A percentile compares a stretch with the other conserved stretches of the same genome.
Evolutionary conservation across 768 basidiomycete species (phyloP).

Genomic region (Rossbeevera mucosa): DNA sequence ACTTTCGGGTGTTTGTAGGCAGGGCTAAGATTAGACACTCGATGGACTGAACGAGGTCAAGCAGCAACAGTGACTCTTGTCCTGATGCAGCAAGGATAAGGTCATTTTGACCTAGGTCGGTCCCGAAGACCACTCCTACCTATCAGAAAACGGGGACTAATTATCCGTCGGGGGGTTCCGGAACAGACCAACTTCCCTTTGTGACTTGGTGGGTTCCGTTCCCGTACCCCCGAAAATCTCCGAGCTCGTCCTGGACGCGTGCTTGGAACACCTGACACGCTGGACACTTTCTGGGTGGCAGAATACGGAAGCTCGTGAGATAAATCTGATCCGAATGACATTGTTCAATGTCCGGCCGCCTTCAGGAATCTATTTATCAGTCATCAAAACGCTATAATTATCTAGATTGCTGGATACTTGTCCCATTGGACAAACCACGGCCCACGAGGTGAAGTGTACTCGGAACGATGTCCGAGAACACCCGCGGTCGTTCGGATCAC

Average conservation of each 20-base stretch:
- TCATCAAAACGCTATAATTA: conserved; percentile 2
- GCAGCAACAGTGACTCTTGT: too few relatives aligned
- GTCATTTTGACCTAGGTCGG: too few relatives aligned
- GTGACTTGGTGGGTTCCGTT: neutral
- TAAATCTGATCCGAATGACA: neutral
- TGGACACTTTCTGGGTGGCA: neutral
- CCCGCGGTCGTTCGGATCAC: neutral
- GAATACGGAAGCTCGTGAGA: conserved; percentile 10
- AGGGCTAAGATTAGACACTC: too few relatives aligned
- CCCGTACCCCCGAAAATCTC: conserved; percentile 7
- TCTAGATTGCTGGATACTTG: neutral
- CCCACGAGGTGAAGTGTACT: conserved; percentile 3
- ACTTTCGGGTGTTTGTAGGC: too few relatives aligned
- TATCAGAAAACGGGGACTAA: neutral
- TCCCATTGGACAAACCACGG: neutral
- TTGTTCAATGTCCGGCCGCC: neutral
- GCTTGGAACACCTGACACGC: neutral
- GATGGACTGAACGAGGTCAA: too few relatives aligned
- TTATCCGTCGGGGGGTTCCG: neutral
- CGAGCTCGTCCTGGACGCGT: conserved; percentile 1
- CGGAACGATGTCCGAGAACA: conserved; percentile 3
- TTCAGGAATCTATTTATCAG: neutral
- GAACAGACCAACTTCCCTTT: neutral
- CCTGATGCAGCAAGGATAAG: too few relatives aligned
- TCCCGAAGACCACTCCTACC: too few relatives aligned